Evolutionary conservation across 306 rosid genomes (phyloP), one percentile per base, ranked within the genome.

Genomic region (Styphnolobium japonicum): DNA sequence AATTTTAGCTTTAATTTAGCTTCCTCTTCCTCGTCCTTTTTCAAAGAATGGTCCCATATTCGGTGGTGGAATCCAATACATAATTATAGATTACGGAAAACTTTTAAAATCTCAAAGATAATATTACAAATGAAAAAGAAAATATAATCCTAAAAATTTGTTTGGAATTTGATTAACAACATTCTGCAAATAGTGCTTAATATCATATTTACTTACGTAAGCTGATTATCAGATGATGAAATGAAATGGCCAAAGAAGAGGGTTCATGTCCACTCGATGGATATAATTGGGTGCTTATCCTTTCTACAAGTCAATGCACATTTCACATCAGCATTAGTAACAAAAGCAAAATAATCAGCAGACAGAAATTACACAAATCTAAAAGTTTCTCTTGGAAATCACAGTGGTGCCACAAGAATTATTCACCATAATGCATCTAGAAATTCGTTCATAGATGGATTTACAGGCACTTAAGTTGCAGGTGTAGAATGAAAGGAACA

Each of bases 201-300:
- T 56, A 77, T 16, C 14, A 27, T 29, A 14, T 27, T 73, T 64
- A 80, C 98, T 88, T 80, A 95, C 98, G 98, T 94, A 15, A 95
- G 93, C 81, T 92, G 98, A 88, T 95, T 87, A 82, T 95, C 98
- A n/a, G 97, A 62, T 29, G 97, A 95, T 10, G 97, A 76, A n/a
- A n/a, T n/a, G n/a, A n/a, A 68, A 91, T 96, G 21, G 98, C 93
- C 88, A 95, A 82, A 46, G 97, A 90, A 56, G 98, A 95, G 53
- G 89, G 92, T 79, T 95, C 98, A 22, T 95, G 98, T 6, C 98
- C 98, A 94, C 80, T 92, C 98, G 7, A 94, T 94, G 71, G 97
- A 91, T 67, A 97, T 92, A 75, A 94, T 90, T 10, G 98, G 94
- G 67, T 90, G 88, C 80, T 88, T 95, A 25, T 80, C 94, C 98